A percentile compares a stretch with the other conserved stretches of the same genome.
These are phyloP conservation scores for Ceratocystis alfenasii DNA, from an alignment of 2,329 filamentous ascomycete genomes.

Conservation along the genomic window DNA sequence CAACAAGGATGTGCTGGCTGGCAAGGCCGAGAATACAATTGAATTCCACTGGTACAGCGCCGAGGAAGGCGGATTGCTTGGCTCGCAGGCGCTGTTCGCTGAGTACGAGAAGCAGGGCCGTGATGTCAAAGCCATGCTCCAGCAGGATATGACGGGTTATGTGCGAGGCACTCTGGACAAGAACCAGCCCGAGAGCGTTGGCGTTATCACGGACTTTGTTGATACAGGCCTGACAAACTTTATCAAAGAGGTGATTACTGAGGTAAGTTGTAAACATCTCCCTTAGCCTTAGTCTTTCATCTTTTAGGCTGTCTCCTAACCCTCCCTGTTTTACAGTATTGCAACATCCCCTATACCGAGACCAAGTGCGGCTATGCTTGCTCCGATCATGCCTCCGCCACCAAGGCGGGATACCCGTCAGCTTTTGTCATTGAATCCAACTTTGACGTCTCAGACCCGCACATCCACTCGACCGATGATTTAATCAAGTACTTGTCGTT, in stretches of 20 bases:
- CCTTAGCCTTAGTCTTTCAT: not conserved
- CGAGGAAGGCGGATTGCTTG: slow-evolving; percentile 76
- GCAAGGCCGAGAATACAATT: slow-evolving; percentile 69
- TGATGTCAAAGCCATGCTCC: slow-evolving; percentile 88
- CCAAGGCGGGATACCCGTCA: slow-evolving; percentile 52
- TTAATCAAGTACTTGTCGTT: slow-evolving; percentile 57
- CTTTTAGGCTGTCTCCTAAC: not conserved
- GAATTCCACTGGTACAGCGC: slow-evolving; percentile 97
- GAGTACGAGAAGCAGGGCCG: slow-evolving; percentile 60
- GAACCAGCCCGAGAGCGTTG: slow-evolving; percentile 71
- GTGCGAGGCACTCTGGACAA: slow-evolving; percentile 71
- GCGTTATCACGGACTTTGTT: slow-evolving; percentile 87
- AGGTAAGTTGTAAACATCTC: slow-evolving; percentile 32
- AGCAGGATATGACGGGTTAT: slow-evolving; percentile 96
- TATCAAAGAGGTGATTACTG: slow-evolving; percentile 76
- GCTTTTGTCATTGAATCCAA: slow-evolving; percentile 52
- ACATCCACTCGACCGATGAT: slow-evolving; percentile 64
- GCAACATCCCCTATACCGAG: slow-evolving; percentile 72
- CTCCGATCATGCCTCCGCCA: slow-evolving; percentile 60
- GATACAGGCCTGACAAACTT: slow-evolving; percentile 72
- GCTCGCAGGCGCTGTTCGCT: slow-evolving; percentile 80
- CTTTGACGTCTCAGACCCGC: slow-evolving; percentile 50
- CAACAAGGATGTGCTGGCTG: slow-evolving; percentile 56
- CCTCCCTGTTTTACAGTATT: slow-evolving; percentile 45
- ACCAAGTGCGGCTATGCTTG: slow-evolving; percentile 85